Percentiles rank a stretch among this genome's conserved stretches.
phyloP scores from a whole-genome alignment of 2,329 filamentous ascomycete genomes.

The Ascochyta pisi region DNA sequence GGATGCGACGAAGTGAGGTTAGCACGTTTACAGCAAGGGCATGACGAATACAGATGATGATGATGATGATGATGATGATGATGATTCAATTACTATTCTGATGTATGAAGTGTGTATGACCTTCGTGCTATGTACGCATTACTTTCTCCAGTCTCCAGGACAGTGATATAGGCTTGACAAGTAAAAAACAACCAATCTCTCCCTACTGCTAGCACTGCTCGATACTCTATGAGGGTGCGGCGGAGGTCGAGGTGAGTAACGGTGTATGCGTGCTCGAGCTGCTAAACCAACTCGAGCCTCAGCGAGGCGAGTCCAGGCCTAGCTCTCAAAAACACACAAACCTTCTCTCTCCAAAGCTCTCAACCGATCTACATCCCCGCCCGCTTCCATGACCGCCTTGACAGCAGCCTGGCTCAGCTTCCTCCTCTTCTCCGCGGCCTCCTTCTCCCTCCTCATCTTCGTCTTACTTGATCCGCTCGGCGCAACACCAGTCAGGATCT shows the following conservation, averaged over 20 bases:
- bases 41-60: not conserved
- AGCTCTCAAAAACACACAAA: constrained; percentile 38
- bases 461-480: constrained; percentile 92
- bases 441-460: constrained; percentile 88
- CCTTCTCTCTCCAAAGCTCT: constrained; percentile 53
- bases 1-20: not conserved
- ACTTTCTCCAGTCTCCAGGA: constrained; percentile 18
- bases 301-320: constrained; percentile 8
- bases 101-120: constrained; percentile 9
- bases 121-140: constrained; percentile 22
- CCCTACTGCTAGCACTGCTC: not conserved
- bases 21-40: not conserved
- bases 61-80: not conserved
- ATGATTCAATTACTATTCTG: constrained; percentile 4
- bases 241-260: not conserved
- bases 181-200: not conserved
- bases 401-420: constrained; percentile 72
- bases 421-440: constrained; percentile 78
- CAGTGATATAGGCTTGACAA: constrained; percentile 12
- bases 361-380: constrained; percentile 65
- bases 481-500: constrained; percentile 88
- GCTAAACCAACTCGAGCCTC: constrained; percentile 1
- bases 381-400: constrained; percentile 72
- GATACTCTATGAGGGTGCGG: constrained; percentile 5
- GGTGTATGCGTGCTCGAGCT: not conserved